phyloP scores from a whole-genome alignment of 129 eudicot species.

The Ambrosia artemisiifolia region DNA sequence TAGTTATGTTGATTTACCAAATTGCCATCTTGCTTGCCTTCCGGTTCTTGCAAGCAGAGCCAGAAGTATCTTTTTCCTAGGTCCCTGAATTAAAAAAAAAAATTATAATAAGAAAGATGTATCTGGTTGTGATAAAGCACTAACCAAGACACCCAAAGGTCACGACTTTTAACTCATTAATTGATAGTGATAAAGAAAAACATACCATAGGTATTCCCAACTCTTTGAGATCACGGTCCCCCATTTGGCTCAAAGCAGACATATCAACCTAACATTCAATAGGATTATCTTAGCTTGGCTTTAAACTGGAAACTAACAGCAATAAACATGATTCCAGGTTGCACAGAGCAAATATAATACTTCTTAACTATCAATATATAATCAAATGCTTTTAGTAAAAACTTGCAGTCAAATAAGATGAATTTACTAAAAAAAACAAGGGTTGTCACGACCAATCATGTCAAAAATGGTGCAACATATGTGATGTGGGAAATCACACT shows the following conservation, averaged over 20 bases:
- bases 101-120: too few relatives aligned
- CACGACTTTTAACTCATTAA: neutral
- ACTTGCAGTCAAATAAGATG: neutral
- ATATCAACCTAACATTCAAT: constrained; percentile 70
- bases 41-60: constrained; percentile 59
- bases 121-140: too few relatives aligned
- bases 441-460: neutral
- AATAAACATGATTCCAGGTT: neutral
- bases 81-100: too few relatives aligned
- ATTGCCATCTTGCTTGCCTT: constrained; percentile 53
- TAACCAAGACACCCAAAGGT: too few relatives aligned
- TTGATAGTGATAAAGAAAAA: neutral
- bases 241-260: constrained; percentile 84
- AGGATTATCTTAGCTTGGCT: neutral
- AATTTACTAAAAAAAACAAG: neutral
- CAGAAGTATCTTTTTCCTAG: constrained; percentile 85
- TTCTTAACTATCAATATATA: neutral
- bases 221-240: constrained; percentile 81
- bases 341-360: neutral
- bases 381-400: neutral
- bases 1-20: too few relatives aligned
- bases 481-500: neutral
- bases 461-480: constrained; percentile 1
- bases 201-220: constrained; percentile 95
- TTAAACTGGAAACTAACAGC: too few relatives aligned